A percentile compares a stretch with the other conserved stretches of the same genome.
These are phyloP conservation scores for Emergomyces orientalis DNA, from an alignment of 2,329 filamentous ascomycete species.

Conservation along the genomic window DNA sequence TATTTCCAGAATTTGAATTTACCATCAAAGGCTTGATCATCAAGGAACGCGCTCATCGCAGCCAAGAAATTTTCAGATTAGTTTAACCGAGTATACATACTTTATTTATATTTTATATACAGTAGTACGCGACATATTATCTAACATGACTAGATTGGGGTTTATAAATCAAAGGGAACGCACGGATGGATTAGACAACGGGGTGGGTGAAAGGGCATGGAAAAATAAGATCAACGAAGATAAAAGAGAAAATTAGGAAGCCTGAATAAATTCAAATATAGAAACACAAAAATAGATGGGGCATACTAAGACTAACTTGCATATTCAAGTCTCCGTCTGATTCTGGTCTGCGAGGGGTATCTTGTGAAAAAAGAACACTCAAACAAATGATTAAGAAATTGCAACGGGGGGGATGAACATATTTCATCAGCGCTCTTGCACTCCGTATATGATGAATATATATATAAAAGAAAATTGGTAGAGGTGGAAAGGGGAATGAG, in stretches of 20 bases:
- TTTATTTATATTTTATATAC: no score
- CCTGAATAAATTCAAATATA: no score
- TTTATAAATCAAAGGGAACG: not conserved
- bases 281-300: not conserved
- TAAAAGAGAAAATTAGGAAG: not conserved
- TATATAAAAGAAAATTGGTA: not conserved
- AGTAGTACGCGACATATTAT: no score
- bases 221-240: not conserved
- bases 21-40: no score
- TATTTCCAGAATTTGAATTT: no score
- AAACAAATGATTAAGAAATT: not conserved
- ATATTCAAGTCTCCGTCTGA: conserved; percentile 6
- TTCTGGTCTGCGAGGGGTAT: conserved; percentile 5
- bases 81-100: no score
- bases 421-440: not conserved
- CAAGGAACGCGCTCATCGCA: no score
- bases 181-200: no score
- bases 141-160: not conserved
- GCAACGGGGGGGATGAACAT: not conserved
- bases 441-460: not conserved
- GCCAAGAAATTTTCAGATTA: no score
- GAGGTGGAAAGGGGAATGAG: not conserved
- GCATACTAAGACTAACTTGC: not conserved
- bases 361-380: not conserved
- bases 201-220: not conserved